These are phyloP conservation scores for Beauveria medogensis DNA, from an alignment of 2,329 filamentous ascomycete genomes.

Conservation along the genomic window DNA sequence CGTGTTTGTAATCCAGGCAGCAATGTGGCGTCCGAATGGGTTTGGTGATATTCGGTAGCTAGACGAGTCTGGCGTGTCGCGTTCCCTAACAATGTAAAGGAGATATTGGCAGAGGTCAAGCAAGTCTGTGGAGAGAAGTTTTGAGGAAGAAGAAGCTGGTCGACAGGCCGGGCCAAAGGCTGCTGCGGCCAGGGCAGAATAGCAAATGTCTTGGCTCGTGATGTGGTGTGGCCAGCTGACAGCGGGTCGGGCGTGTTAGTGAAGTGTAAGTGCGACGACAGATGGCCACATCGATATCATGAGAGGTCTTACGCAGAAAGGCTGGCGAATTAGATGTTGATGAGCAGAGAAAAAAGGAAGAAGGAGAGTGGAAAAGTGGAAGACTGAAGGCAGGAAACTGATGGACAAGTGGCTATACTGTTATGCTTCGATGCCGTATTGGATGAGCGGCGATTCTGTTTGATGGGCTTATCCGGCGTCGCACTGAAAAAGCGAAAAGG, in stretches of 20 bases:
- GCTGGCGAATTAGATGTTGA: not conserved
- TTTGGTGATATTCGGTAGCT: not conserved
- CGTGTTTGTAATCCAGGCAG: not conserved
- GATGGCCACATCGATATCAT: not conserved
- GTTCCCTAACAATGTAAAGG: not conserved
- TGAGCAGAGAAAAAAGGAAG: not conserved
- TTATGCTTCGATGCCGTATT: not conserved
- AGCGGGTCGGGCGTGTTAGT: not conserved
- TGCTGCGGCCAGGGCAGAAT: not conserved
- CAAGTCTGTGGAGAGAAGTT: too few species aligned
- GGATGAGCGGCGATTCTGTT: not conserved
- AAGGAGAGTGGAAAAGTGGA: not conserved
- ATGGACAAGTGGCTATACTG: not conserved
- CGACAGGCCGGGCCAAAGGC: not conserved
- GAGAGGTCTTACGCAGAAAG: not conserved
- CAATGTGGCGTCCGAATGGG: not conserved
- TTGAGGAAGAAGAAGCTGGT: not conserved
- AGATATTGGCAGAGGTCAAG: too few species aligned
- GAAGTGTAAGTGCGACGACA: not conserved
- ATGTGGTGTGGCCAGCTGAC: constrained; percentile 6
- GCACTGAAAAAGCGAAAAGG: too few species aligned
- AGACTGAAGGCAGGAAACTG: not conserved
- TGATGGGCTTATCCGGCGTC: too few species aligned
- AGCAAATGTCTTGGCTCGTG: not conserved
- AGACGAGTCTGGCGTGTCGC: not conserved